Evolutionary conservation across 345 rosid genomes (phyloP).

Genomic region (Microthlaspi erraticum): DNA sequence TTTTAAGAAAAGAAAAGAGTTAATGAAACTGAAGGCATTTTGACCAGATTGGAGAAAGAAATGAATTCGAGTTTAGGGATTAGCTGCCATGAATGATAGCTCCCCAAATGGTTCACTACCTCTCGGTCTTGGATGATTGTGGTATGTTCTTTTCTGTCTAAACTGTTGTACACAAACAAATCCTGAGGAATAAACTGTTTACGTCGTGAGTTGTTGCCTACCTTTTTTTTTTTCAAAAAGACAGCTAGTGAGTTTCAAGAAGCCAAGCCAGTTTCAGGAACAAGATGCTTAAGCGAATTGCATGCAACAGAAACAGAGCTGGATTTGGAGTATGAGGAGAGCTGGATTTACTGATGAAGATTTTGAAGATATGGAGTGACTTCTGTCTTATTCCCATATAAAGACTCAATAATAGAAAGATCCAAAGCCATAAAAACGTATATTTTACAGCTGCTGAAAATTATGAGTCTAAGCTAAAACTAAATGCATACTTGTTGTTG

Average conservation of each 20-base stretch:
- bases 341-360: slow-evolving; percentile 62
- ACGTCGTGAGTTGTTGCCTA: slow-evolving; percentile 26
- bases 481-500: not conserved
- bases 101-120: slow-evolving; percentile 45
- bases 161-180: not conserved
- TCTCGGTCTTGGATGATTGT: slow-evolving; percentile 44
- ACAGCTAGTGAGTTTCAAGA: slow-evolving; percentile 57
- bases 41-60: slow-evolving; percentile 81
- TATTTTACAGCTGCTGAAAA: slow-evolving; percentile 65
- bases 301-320: slow-evolving; percentile 60
- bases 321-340: slow-evolving; percentile 72
- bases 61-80: slow-evolving; percentile 70
- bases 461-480: not conserved
- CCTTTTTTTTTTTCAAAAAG: slow-evolving; percentile 54
- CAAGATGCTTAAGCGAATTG: slow-evolving; percentile 44
- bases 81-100: slow-evolving; percentile 42
- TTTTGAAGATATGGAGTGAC: slow-evolving; percentile 66
- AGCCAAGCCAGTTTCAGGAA: slow-evolving; percentile 41
- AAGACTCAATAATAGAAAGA: not conserved
- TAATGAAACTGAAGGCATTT: slow-evolving; percentile 88
- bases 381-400: slow-evolving; percentile 10
- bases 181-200: too few species aligned
- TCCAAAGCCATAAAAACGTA: slow-evolving; percentile 19
- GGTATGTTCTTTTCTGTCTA: slow-evolving; percentile 54
- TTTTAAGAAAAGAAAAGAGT: too few species aligned